phyloP scores from a whole-genome alignment of 2,329 filamentous ascomycete genomes.

The Diaporthe sp. region DNA sequence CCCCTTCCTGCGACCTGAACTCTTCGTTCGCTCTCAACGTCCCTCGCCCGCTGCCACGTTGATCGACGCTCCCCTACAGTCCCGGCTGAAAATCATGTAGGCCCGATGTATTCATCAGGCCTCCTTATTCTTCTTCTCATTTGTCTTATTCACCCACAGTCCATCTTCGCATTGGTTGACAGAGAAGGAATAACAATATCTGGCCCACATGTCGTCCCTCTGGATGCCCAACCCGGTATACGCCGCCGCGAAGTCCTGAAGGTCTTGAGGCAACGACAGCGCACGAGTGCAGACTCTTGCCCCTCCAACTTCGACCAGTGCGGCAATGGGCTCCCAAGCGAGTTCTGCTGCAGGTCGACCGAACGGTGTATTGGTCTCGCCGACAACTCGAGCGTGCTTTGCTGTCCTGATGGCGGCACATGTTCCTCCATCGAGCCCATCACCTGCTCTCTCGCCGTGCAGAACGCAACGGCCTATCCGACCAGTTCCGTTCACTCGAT shows the following conservation, averaged over 20 bases:
- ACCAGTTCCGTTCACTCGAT: slow-evolving; percentile 34
- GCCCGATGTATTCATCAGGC: slow-evolving; percentile 38
- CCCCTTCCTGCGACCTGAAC: slow-evolving; percentile 12
- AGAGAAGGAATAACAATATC: neutral
- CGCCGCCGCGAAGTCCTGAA: slow-evolving; percentile 16
- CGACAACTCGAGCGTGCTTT: slow-evolving; percentile 37
- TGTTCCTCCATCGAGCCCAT: slow-evolving; percentile 38
- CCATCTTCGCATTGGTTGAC: neutral
- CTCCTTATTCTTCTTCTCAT: slow-evolving; percentile 36
- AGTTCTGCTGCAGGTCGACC: slow-evolving; percentile 38
- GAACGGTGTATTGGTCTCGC: slow-evolving; percentile 35
- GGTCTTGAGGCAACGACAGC: slow-evolving; percentile 1
- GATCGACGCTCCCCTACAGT: slow-evolving; percentile 31
- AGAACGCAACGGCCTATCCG: slow-evolving; percentile 38
- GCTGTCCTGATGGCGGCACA: slow-evolving; percentile 34
- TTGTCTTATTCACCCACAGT: slow-evolving; percentile 9
- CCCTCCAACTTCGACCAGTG: slow-evolving; percentile 39
- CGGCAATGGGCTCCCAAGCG: slow-evolving; percentile 37
- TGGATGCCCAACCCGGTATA: slow-evolving; percentile 9
- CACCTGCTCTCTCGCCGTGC: slow-evolving; percentile 36
- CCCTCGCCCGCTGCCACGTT: slow-evolving; percentile 29
- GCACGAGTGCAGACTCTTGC: slow-evolving; percentile 34
- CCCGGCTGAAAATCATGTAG: slow-evolving; percentile 37
- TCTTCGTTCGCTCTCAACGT: slow-evolving; percentile 25
- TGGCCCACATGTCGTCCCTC: neutral